Evolutionary conservation across 495 filamentous ascomycete genomes (phyloP), one percentile per base, ranked within the genome.

Genomic region (Bacidia gigantensis): DNA sequence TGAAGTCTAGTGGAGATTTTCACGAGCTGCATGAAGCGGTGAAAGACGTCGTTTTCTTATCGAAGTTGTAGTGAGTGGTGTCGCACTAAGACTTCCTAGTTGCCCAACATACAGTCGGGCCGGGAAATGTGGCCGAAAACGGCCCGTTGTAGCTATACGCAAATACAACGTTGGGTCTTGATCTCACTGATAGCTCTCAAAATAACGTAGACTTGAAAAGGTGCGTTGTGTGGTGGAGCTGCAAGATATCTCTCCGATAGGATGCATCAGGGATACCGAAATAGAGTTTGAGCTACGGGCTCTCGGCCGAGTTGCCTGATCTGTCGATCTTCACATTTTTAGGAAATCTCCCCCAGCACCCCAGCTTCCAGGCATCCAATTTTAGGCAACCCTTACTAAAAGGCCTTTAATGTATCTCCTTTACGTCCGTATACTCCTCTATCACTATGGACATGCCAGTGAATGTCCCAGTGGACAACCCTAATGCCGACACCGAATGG

Each of bases 401-500:
- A 11, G 10, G 20, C 20, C 20, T 46, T 46, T 11, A 11, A 21
- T 21, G 10, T 11, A 11, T 46, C 22, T 21, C 20, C 10, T 46
- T 21, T 11, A 11, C 43, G 10, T 46, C 20, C 20, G 22, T 18
- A 35, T 22, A 14, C 26, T 12, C 14, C 1, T n/a, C n/a, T n/a
- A n/a, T n/a, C n/a, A 80, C 50, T 11, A 93, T 92, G 86, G 81
- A 86, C 48, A 76, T 81, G 55, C 83, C 83, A 14, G 64, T 76
- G 53, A 83, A 89, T 56, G 93, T 96, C 47, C 87, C 92, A 48
- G 84, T 98, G 58, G 86, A 90, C 62, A 81, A 97, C 64, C 89
- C 89, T 26, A 93, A 96, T 64, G 92, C 87, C 56, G 92, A 98
- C 65, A 98, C 92, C 35, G 92, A 98, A 83, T 98, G 92, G 92